Percentiles rank a stretch among this genome's conserved stretches.
These are phyloP conservation scores for Massarina eburnea DNA, from an alignment of 2,329 filamentous ascomycete genomes.

Conservation along the genomic window DNA sequence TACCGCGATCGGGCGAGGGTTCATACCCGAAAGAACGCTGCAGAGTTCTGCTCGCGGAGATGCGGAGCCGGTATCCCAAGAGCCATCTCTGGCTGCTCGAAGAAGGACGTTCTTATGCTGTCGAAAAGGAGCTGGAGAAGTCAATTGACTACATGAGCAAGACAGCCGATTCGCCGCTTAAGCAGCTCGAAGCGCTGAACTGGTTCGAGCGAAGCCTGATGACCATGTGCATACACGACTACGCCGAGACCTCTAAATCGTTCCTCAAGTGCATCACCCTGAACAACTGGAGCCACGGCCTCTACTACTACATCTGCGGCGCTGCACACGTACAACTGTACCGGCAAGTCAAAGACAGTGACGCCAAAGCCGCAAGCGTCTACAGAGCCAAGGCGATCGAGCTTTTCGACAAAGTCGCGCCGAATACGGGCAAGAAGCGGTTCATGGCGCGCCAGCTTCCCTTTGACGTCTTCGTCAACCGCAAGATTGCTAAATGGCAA, in stretches of 20 bases:
- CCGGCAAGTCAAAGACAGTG: conserved; percentile 55
- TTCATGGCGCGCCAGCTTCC: conserved; percentile 90
- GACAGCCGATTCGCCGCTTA: conserved; percentile 70
- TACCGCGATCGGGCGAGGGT: conserved; percentile 64
- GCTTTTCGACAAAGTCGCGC: conserved; percentile 70
- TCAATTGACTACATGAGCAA: conserved; percentile 67
- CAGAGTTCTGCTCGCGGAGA: conserved; percentile 66
- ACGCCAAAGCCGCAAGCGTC: conserved; percentile 47
- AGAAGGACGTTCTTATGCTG: conserved; percentile 75
- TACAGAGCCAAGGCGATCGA: conserved; percentile 60
- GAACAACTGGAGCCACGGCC: conserved; percentile 86
- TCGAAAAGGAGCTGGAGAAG: conserved; percentile 65
- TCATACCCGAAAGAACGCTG: conserved; percentile 71
- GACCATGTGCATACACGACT: conserved; percentile 77
- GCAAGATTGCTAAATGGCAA: conserved; percentile 89
- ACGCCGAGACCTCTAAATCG: conserved; percentile 69
- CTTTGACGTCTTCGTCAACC: conserved; percentile 80
- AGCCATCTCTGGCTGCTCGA: conserved; percentile 86
- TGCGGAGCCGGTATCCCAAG: conserved; percentile 77
- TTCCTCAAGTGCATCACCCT: conserved; percentile 60
- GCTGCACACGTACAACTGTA: conserved; percentile 80
- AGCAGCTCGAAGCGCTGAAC: conserved; percentile 82
- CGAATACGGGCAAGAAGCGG: conserved; percentile 78
- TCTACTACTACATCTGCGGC: conserved; percentile 89
- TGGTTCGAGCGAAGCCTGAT: conserved; percentile 82